Conservation (phyloP, 345 rosid genomes). For the Moringa oleifera region DNA sequence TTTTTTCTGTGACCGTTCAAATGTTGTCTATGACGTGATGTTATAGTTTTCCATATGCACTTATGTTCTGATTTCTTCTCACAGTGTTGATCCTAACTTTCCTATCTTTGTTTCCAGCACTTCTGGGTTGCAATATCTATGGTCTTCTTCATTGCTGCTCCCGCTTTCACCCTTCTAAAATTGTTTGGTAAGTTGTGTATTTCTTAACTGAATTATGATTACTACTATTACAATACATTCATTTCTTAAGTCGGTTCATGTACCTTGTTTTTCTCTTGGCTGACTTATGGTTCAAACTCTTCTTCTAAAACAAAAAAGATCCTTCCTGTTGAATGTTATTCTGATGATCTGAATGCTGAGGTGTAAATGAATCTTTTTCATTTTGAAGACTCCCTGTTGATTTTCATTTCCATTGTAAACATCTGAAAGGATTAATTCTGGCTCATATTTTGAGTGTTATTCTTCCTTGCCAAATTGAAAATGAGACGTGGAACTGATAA, state of each 20-base stretch:
- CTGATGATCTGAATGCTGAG: background rate
- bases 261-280: background rate
- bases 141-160: constrained; percentile 90
- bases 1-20: background rate
- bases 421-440: background rate
- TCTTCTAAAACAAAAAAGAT: no score
- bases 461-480: background rate
- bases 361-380: background rate
- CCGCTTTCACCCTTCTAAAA: constrained; percentile 82
- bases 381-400: no score
- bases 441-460: background rate
- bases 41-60: background rate
- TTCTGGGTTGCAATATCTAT: constrained; percentile 91
- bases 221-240: background rate
- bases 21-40: background rate
- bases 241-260: background rate
- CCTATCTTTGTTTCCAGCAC: constrained; percentile 52
- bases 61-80: background rate
- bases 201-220: background rate
- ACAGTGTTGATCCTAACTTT: constrained; percentile 20
- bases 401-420: no score
- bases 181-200: constrained; percentile 59
- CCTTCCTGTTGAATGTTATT: no score
- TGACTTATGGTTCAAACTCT: background rate
- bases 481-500: background rate